Base-by-base conservation (phyloP, 441 rosid species). In the Sinapis alba region DNA sequence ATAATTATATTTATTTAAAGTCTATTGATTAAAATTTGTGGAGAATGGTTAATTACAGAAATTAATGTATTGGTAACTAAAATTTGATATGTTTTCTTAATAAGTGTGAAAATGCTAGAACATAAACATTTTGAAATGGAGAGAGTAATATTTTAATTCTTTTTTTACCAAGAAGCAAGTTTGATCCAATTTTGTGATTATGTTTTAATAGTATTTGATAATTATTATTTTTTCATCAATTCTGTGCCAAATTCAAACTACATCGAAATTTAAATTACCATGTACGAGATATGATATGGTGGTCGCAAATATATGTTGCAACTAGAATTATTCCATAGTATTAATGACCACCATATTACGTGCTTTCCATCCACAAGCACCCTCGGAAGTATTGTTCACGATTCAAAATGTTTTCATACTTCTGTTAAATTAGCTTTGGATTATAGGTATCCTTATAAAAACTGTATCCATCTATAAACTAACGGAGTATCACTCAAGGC, bases 401-500 rank as follows among this genome's bases (percentile, higher is more conserved):
- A 20, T 63, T 24, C 45, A 36, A 18, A 23, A 51, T 15, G 32
- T 43, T 50, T 20, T 50, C 18, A 6, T 56, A 13, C 34, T 24
- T 57, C 32, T 56, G n/a, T 47, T 1, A 6, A 27, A 27, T 47
- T 11, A 50, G 45, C 62, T 32, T 32, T 59, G 18, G 53, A 69
- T 13, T 21, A 60, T 24, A 57, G 12, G 1, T n/a, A n/a, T n/a
- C 54, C 27, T 11, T 34, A 16, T 7, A 20, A 34, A 58, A 24
- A 1, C 1, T 4, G 0, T 62, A 11, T 54, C 15, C 12, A 41
- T 41, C 10, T 6, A 45, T 51, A 60, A 36, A 51, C 30, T 24
- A 68, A 68, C 53, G 11, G 21, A 59, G 73, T 68, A 62, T 28
- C 71, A 54, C 19, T 30, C 58, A 75, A 68, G 21, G 11, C 21